Conservation (phyloP, 2,329 filamentous ascomycete genomes). For the Pseudogymnoascus sp. region DNA sequence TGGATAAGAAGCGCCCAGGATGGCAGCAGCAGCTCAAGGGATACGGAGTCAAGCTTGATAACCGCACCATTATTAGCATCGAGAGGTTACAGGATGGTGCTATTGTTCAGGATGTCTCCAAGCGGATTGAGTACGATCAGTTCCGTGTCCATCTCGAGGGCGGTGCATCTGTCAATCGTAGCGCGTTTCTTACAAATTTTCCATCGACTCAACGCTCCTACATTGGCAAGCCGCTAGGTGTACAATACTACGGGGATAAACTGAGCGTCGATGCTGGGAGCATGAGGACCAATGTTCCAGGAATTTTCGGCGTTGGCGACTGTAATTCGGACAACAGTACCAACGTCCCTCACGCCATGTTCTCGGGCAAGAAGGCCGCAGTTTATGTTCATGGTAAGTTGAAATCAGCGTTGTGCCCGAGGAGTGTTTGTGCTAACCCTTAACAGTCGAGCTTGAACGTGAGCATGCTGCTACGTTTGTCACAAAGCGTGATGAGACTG, state of each 20-base stretch:
- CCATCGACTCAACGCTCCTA: constrained; percentile 39
- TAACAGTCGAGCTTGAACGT: constrained; percentile 14
- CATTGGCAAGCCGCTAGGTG: constrained; percentile 39
- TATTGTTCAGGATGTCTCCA: constrained; percentile 4
- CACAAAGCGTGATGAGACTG: constrained; percentile 3
- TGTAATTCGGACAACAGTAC: constrained; percentile 48
- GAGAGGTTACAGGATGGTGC: constrained; percentile 35
- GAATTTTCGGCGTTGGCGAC: constrained; percentile 47
- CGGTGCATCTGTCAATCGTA: constrained; percentile 37
- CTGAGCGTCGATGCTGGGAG: constrained; percentile 9
- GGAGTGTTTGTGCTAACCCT: background rate
- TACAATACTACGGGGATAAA: constrained; percentile 12
- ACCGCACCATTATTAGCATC: constrained; percentile 43
- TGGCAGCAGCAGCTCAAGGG: constrained; percentile 43
- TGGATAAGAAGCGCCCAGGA: constrained; percentile 32
- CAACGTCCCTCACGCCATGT: constrained; percentile 54
- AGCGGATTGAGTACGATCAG: constrained; percentile 39
- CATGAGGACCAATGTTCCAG: constrained; percentile 39
- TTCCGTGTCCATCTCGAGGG: constrained; percentile 46
- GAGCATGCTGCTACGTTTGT: constrained; percentile 11
- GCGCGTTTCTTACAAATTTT: constrained; percentile 45
- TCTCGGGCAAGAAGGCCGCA: constrained; percentile 48
- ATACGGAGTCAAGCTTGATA: constrained; percentile 46
- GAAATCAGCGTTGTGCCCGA: background rate
- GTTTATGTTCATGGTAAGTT: constrained; percentile 49